Base-by-base conservation (phyloP, 2,329 filamentous ascomycete genomes). In the Phialemonium atrogriseum region DNA sequence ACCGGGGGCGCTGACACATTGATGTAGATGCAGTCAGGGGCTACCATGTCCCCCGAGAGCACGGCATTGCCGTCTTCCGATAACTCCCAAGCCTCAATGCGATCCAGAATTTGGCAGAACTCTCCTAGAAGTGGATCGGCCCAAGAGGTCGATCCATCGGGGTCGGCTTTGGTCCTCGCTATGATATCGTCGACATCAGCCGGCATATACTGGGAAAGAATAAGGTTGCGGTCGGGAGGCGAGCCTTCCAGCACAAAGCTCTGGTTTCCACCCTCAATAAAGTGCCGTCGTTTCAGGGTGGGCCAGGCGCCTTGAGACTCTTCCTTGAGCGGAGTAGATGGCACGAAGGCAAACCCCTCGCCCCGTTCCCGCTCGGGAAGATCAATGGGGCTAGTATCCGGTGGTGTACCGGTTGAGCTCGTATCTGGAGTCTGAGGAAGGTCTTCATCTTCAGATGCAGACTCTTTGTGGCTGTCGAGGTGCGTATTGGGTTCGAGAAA, bases 21-120 rank as follows among this genome's bases (percentile, higher is more conserved):
- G 29, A 68, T 54, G 37, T 58, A 67, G 12, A 53, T 47, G 29
- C 58, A 54, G 3, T 55, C 48, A 0, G 60, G 58, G 10, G 46
- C 51, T 9, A 60, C 45, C 7, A 45, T 51, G n/a, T 45, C 51
- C 9, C 47, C 43, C 14, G 46, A 41, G 30, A 64, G 46, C 10
- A 58, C 30, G 10, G 49, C 50, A 12, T 39, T 46, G 2, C 58
- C 60, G 18, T 50, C 38, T 7, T 40, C 36, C 4, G 62, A 62
- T 30, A 60, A 47, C 41, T 76, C 71, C 58, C 69, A 65, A 12
- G 52, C 52, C 19, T 58, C 50, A 30, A 64, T 67, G 7, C 55
- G 55, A 18, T 59, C 53, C 23, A 68, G 43, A 21, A 50, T 37
- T 15, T 40, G 39, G 18, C 44, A 39, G 31, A 62, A 60, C 12